Evolutionary conservation across 495 filamentous ascomycete species (phyloP).

Genomic region (Podospora australis): DNA sequence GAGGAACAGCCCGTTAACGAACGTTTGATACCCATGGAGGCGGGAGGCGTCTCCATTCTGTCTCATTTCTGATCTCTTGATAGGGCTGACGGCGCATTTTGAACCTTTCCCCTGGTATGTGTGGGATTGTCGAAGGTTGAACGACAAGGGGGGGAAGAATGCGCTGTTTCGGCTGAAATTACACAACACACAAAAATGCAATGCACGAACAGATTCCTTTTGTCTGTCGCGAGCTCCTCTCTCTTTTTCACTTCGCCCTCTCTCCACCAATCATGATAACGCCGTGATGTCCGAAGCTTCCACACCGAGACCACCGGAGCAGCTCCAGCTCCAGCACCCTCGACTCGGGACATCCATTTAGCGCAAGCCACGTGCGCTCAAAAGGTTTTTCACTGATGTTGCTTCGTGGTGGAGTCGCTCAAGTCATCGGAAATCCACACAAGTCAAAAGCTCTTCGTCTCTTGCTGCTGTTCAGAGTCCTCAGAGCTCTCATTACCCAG

Average conservation of each 20-base stretch:
- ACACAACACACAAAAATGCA: not conserved
- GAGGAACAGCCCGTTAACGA: constrained; percentile 12
- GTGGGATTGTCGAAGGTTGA: no score
- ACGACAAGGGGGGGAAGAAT: no score
- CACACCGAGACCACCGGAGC: no score
- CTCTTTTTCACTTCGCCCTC: not conserved
- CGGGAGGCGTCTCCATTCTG: constrained; percentile 12
- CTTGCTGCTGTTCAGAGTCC: no score
- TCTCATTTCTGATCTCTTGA: constrained; percentile 7
- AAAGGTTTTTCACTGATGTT: constrained; percentile 12
- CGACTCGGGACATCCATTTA: no score
- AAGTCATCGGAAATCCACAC: not conserved
- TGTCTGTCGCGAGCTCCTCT: not conserved
- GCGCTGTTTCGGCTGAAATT: not conserved
- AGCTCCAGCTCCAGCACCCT: no score
- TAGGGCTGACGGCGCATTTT: constrained; percentile 5
- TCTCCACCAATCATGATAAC: constrained; percentile 17
- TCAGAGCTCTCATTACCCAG: no score
- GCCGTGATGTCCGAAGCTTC: no score
- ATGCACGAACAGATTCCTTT: not conserved
- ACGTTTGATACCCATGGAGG: constrained; percentile 23
- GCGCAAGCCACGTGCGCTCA: constrained; percentile 24
- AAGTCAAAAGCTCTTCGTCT: no score
- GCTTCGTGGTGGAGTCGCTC: constrained; percentile 9
- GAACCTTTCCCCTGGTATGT: no score